Base-by-base conservation (phyloP, 116 monocot species). In the Phalaenopsis hybrid region DNA sequence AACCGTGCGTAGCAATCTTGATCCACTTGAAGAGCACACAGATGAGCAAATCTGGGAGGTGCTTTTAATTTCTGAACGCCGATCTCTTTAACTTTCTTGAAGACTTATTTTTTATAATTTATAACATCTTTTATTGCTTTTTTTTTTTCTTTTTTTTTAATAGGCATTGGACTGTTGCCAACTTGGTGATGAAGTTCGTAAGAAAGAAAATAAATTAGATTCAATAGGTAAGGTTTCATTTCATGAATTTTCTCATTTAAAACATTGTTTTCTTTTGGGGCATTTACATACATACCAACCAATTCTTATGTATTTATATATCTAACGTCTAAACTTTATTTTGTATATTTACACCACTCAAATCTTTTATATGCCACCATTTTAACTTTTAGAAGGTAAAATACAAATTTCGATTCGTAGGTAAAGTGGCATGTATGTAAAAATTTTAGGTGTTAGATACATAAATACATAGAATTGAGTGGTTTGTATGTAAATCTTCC, bases 181-280 rank as follows among this genome's bases (percentile, higher is more conserved):
- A 52, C 91, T 93, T n/a, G 93, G 93, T 52, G 91, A 93, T 20
- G 91, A 93, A 80, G 88, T 91, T 58, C 49, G 89, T 79, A 90
- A 76, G 83, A 91, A 91, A 82, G 93, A 89, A 81, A 84, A 81
- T 25, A 88, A 88, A 70, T 91, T 94, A n/a, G 89, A 94, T 76
- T 91, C 94, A 74, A n/a, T 78, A 85, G 91, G 94, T 91, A 51
- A 57, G 70, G 43, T 52, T 45, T 37, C 57, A 75, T 31, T 28
- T 18, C 20, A 8, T 25, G 28, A 67, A 37, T 70, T 70, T 28
- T 11, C 5, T 25, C 4, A 4, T 58, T 58, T 15, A 28, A 28
- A 28, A 28, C 28, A 28, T 28, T 28, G 28, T 28, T 28, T 28
- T 28, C 28, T 28, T 28, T 28, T 28, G 28, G 28, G 28, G 28